Evolutionary conservation across 495 filamentous ascomycete species (phyloP).

Genomic region (Friedmanniomyces endolithicus): DNA sequence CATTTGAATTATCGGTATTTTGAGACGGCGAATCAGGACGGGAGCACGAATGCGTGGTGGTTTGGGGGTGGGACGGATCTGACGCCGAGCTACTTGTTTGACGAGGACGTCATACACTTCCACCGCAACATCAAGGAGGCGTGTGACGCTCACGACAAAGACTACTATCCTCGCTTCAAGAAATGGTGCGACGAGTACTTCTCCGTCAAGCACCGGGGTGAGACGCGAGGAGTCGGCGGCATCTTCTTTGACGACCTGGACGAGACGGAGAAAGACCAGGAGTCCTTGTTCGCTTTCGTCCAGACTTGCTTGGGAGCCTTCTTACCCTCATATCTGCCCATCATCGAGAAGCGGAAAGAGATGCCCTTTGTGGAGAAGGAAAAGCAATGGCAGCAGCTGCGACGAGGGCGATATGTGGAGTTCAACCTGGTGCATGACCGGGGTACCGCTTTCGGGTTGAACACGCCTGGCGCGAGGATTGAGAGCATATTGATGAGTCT

Average conservation of each 20-base stretch:
- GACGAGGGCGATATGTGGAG: conserved; percentile 88
- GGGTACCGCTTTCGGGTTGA: conserved; percentile 86
- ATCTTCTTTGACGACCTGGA: conserved; percentile 99
- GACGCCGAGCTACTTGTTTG: conserved; percentile 87
- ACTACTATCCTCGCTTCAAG: conserved; percentile 92
- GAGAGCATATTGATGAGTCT: conserved; percentile 98
- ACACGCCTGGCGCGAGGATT: conserved; percentile 79
- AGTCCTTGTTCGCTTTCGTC: conserved; percentile 85
- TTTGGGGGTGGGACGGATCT: conserved; percentile 93
- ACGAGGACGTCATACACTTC: conserved; percentile 95
- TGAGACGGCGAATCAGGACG: conserved; percentile 71
- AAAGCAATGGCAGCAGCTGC: conserved; percentile 93
- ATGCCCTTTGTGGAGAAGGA: conserved; percentile 74
- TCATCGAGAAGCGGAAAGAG: conserved; percentile 75
- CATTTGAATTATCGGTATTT: conserved; percentile 99
- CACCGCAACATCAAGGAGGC: conserved; percentile 83
- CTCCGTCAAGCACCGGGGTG: conserved; percentile 75
- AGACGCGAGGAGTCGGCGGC: conserved; percentile 81
- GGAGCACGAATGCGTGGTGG: conserved; percentile 80
- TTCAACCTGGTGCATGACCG: conserved; percentile 98
- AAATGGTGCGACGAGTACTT: conserved; percentile 99
- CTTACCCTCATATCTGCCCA: conserved; percentile 81
- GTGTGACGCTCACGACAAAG: conserved; percentile 85
- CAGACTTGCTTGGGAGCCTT: conserved; percentile 75
- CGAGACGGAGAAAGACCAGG: conserved; percentile 71